phyloP scores from a whole-genome alignment of 176 grass and related monocot species.

The Oropetium thomaeum region DNA sequence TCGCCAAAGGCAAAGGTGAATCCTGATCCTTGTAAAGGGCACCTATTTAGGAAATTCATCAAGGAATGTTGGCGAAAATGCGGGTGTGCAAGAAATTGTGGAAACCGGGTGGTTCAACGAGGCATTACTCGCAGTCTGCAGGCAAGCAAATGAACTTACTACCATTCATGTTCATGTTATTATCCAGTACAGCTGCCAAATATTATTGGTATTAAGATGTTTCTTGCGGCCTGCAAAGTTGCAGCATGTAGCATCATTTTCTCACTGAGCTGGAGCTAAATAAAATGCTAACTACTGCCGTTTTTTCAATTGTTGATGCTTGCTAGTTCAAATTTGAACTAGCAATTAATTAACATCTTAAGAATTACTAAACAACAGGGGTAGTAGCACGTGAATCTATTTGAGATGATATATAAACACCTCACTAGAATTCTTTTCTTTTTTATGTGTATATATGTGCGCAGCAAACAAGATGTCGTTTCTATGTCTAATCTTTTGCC shows the following conservation, averaged over 20 bases:
- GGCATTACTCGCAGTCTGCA: conserved; percentile 66
- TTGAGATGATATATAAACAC: background rate
- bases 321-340: too few species aligned
- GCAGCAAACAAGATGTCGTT: background rate
- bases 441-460: background rate
- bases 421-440: background rate
- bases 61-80: conserved; percentile 99
- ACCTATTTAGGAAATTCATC: conserved; percentile 68
- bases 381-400: background rate
- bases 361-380: too few species aligned
- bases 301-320: too few species aligned
- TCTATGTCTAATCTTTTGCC: background rate
- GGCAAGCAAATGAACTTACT: conserved; percentile 34
- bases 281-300: too few species aligned
- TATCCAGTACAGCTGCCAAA: background rate
- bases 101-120: conserved; percentile 87
- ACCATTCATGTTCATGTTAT: background rate
- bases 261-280: background rate
- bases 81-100: conserved; percentile 64
- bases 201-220: background rate
- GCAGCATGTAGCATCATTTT: background rate
- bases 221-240: background rate
- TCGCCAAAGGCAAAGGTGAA: conserved; percentile 23
- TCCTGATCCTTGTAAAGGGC: conserved; percentile 78
- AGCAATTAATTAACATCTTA: too few species aligned